Base-by-base conservation (phyloP, 148 eudicot genomes). In the Arctostaphylos glauca region DNA sequence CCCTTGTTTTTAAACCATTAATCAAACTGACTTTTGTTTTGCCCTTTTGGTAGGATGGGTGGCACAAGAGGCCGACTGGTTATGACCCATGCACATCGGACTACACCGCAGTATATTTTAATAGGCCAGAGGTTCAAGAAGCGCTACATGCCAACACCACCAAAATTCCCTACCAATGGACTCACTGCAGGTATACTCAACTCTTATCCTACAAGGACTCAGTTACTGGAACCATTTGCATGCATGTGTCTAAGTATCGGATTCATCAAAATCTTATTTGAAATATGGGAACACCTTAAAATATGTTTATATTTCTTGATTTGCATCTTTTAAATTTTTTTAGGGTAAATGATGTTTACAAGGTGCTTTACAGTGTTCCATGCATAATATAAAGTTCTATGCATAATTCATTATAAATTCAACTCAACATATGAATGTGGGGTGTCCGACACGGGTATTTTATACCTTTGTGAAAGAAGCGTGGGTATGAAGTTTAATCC, bases 71-170 rank as follows among this genome's bases (percentile, higher is more conserved):
- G 73, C 89, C 94, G 82, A 78, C 91, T 43, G 96, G 98, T 12
- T 95, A 95, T 38, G 97, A 95, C 81, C 98, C 98, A 3, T 95
- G 98, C 54, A 48, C 78, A 3, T 86, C 94, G 2, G 89, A 86
- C 50, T 92, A 92, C 86, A 94, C 98, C 0, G 88, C 89, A 23
- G 52, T 47, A 7, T 95, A 95, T 60, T 38, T 95, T 86, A 95
- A 95, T 70, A 90, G 94, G 56, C 88, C 88, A 9, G 97, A 91
- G 7, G 98, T 95, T 76, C 98, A 95, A 85, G 67, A 82, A 46
- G 98, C 98, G 43, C 88, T 95, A 21, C 98, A 95, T 90, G 98
- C 98, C 44, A 95, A 94, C 83, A 74, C 85, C 78, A 95, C 97
- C 16, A 90, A 92, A 15, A 91, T 95, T 84, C 68, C 96, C 2